Conservation (phyloP, 352 stramenopile species). For the Lagenidium sp. region DNA sequence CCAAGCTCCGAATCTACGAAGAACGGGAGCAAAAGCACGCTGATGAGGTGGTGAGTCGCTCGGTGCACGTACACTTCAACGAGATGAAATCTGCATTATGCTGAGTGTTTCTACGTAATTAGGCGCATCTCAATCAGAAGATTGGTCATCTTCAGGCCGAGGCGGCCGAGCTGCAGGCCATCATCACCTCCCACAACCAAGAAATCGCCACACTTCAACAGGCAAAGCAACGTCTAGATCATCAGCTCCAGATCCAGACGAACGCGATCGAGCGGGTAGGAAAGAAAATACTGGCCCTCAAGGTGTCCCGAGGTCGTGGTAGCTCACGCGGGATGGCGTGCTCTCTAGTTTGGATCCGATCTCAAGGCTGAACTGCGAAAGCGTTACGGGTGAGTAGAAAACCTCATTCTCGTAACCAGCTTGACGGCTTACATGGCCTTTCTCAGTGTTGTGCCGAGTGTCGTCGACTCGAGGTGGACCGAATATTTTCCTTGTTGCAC, state of each 20-base stretch:
- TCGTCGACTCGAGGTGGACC: conserved; percentile 40
- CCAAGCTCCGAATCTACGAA: conserved; percentile 28
- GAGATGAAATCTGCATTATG: background rate
- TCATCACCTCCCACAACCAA: no score
- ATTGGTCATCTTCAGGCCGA: no score
- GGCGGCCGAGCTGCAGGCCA: no score
- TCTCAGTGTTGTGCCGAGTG: conserved; percentile 40
- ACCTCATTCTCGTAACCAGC: background rate
- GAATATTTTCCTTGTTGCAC: conserved; percentile 33
- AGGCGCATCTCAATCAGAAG: no score
- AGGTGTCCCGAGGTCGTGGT: background rate
- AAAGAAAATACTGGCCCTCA: no score
- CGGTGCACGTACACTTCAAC: no score
- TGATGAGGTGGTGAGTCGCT: conserved; percentile 20
- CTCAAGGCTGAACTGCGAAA: conserved; percentile 38
- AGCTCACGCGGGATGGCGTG: background rate
- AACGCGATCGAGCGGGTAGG: no score
- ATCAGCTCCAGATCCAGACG: no score
- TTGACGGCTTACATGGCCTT: no score
- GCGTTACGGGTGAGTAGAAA: conserved; percentile 43
- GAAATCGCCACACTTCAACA: no score
- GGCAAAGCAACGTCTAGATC: no score
- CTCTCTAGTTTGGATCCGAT: conserved; percentile 33
- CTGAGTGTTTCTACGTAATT: no score
- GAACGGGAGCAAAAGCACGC: conserved; percentile 17